Conservation (phyloP, 2,329 filamentous ascomycete species). For the Drechslerella dactyloides region DNA sequence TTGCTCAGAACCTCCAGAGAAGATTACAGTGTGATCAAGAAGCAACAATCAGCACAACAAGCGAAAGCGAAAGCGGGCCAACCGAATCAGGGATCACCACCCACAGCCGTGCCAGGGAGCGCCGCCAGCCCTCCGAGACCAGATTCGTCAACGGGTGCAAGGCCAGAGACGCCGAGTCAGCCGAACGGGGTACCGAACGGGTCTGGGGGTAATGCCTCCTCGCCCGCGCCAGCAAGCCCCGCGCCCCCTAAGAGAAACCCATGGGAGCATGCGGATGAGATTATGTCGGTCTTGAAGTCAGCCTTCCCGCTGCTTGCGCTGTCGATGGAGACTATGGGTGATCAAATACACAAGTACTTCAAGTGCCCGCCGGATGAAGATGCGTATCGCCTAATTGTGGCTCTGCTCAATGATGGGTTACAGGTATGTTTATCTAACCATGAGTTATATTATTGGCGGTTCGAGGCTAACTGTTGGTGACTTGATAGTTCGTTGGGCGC, state of each 20-base stretch:
- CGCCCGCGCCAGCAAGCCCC: conserved; percentile 53
- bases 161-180: conserved; percentile 53
- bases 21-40: conserved; percentile 91
- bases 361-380: conserved; percentile 98
- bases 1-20: conserved; percentile 90
- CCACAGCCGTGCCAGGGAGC: conserved; percentile 59
- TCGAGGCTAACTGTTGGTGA: conserved; percentile 17
- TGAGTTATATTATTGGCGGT: not conserved
- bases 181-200: conserved; percentile 52
- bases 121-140: conserved; percentile 52
- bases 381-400: conserved; percentile 96
- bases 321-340: conserved; percentile 99
- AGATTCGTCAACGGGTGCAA: conserved; percentile 52
- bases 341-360: conserved; percentile 98
- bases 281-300: conserved; percentile 93
- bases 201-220: conserved; percentile 56
- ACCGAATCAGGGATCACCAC: conserved; percentile 62
- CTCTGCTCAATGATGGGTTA: conserved; percentile 90
- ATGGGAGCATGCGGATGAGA: conserved; percentile 96
- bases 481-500: conserved; percentile 52
- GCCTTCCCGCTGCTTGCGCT: conserved; percentile 93
- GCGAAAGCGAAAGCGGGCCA: conserved; percentile 68
- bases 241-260: conserved; percentile 70
- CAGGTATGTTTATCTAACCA: conserved; percentile 57
- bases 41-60: conserved; percentile 73